Evolutionary conservation across 129 eudicot genomes (phyloP), one percentile per base, ranked within the genome.

Genomic region (Helianthus annuus): DNA sequence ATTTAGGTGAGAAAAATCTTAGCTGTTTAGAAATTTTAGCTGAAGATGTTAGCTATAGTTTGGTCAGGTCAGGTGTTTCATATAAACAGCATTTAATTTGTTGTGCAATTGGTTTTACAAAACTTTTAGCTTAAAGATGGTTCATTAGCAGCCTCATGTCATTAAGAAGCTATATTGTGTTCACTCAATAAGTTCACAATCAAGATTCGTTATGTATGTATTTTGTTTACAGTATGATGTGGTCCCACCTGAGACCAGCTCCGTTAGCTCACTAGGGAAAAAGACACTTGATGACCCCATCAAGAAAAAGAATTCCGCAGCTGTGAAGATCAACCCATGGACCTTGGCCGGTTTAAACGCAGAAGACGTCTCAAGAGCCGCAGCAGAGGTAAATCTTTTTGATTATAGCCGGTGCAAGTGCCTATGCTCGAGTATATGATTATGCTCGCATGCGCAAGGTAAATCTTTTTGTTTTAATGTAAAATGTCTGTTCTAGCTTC

Each of bases 251-350:
- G 96, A 90, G 69, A 86, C 86, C 48, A 84, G 81, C 69, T 94
- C 98, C 0, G 93, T 94, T 5, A 90, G 96, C 64, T 94, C 98
- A 8, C 68, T 84, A 13, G 97, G 97, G 46, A 90, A 84, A 77
- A 88, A 74, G 78, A 80, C 82, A 2, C 48, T 58, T 3, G 72
- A 90, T 34, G 97, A 88, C 38, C 85, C 86, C 14, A 65, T 79
- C 60, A 94, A 86, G 91, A 90, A 83, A 78, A 94, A 86, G 93
- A 94, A 88, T 34, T 76, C 81, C 3, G 69, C 87, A 45, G 70
- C 95, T 15, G 97, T 90, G 36, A 94, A 94, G 83, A 90, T 94
- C 82, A 94, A 97, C 64, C 97, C 97, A 66, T 94, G 97, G 98
- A 76, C 98, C 45, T 66, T 94, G 58, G 97, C 98, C 13, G 88